Evolutionary conservation across 169 alveolate genomes (phyloP).

Genomic region (Plasmodium ovale): DNA sequence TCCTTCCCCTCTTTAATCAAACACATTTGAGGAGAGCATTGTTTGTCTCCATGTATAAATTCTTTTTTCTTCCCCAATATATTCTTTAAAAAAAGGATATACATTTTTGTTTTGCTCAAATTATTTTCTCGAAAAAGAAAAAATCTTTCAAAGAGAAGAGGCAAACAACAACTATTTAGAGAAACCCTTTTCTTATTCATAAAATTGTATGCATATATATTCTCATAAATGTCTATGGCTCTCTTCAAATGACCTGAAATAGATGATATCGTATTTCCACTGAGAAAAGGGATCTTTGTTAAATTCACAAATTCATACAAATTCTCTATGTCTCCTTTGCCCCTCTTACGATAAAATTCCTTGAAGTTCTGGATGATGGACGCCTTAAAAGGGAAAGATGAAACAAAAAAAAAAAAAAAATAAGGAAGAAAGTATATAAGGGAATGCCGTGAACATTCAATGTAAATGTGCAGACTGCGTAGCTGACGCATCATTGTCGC

Average conservation of each 20-base stretch:
- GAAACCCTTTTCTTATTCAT: not conserved
- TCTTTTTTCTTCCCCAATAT: not conserved
- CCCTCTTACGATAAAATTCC: constrained; percentile 29
- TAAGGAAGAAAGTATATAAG: not conserved
- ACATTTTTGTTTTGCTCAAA: constrained; percentile 7
- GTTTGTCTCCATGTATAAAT: not conserved
- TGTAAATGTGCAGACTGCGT: not conserved
- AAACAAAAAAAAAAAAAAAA: not conserved
- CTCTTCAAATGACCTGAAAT: constrained; percentile 52
- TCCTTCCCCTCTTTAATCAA: constrained; percentile 17
- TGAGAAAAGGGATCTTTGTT: constrained; percentile 51
- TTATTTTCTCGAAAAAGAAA: constrained; percentile 1
- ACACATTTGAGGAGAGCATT: constrained; percentile 7
- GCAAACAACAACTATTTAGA: constrained; percentile 33
- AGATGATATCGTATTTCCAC: constrained; percentile 23
- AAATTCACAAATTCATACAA: constrained; percentile 37
- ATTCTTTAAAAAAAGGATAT: constrained; percentile 8
- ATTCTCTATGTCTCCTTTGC: constrained; percentile 48
- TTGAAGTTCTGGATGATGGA: constrained; percentile 45
- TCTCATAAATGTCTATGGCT: constrained; percentile 60
- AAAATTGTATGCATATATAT: constrained; percentile 35
- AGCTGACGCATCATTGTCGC: too few relatives aligned
- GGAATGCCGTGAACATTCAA: not conserved
- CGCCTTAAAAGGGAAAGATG: constrained; percentile 13
- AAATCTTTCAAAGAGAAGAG: constrained; percentile 35